phyloP scores from a whole-genome alignment of 2,329 filamentous ascomycete species.

The Epichloe sibirici region DNA sequence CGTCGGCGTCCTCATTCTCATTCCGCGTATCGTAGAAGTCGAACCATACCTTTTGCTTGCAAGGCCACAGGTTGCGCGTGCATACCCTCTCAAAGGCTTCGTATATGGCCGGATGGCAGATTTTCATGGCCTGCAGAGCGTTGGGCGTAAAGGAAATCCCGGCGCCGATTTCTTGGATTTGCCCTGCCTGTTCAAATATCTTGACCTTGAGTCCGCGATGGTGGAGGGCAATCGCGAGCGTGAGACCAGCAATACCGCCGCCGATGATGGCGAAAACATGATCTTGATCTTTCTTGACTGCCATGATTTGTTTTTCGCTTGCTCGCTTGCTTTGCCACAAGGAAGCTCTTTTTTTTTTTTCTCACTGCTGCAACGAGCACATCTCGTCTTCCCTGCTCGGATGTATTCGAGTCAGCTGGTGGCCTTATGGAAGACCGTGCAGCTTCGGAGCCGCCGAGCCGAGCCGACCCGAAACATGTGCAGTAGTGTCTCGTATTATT shows the following conservation, averaged over 20 bases:
- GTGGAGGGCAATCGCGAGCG: constrained; percentile 34
- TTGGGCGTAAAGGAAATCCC: constrained; percentile 41
- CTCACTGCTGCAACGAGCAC: neutral
- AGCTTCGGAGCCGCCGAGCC: neutral
- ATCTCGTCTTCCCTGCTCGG: neutral
- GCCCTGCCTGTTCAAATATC: constrained; percentile 32
- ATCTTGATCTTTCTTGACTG: neutral
- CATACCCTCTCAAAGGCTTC: constrained; percentile 13
- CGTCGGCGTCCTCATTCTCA: neutral
- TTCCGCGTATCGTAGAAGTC: constrained; percentile 10
- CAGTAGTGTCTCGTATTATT: too few species aligned
- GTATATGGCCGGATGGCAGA: constrained; percentile 24
- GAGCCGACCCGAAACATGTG: neutral
- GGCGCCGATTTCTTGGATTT: constrained; percentile 35
- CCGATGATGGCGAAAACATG: constrained; percentile 30
- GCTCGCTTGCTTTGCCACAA: neutral
- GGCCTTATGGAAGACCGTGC: too few species aligned
- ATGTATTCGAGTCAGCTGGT: neutral
- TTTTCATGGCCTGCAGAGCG: constrained; percentile 32
- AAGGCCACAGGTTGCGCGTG: constrained; percentile 5
- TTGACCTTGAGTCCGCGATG: constrained; percentile 28
- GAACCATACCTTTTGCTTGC: constrained; percentile 4
- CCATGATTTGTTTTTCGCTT: neutral
- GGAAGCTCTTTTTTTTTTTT: too few species aligned
- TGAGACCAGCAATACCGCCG: constrained; percentile 38